Base-by-base conservation (phyloP, 176 grass and related monocot species). In the Triticum turgidum region DNA sequence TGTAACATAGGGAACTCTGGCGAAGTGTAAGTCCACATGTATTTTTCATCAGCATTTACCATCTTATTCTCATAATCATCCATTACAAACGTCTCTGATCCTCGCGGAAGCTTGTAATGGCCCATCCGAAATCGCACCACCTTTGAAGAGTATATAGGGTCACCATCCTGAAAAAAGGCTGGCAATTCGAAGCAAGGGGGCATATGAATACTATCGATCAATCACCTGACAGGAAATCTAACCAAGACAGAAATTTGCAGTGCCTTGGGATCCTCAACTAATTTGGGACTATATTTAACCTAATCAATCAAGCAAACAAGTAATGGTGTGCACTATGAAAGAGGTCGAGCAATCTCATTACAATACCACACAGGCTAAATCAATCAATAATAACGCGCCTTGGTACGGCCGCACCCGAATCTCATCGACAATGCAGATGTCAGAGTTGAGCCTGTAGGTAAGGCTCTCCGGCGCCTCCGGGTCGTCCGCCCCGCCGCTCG, bases 1-100 rank as follows among this genome's bases (percentile, higher is more conserved):
- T 94, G 93, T 27, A 83, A 29, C 90, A 98, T 94, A 34, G 89
- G 90, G 81, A 91, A 96, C 65, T 91, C 89, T 34, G 93, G 93
- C 30, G 96, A 98, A 33, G 86, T 91, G 76, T 98, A 98, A 14
- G 82, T 92, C 96, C 93, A 98, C 25, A 73, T 38, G 41, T 94
- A 96, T 29, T 92, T 94, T 33, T 94, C 71, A 49, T 92, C 82
- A 51, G 61, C 81, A n/a, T 90, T 70, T 61, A 72, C 65, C 14
- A 13, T 30, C 6, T 47, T 58, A 61, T 85, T 84, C 65, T 86
- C 91, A 85, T 90, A 41, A 12, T 83, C 62, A 59, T 64, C 11
- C 2, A 61, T 79, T 11, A 87, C 78, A 75, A 83, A 89, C 32
- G 72, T 63, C 86, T 71, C 80, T 1, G 27, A 52, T 11, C 37